Conservation (phyloP, 371 early-diverging fungal genomes). For the Apophysomyces variabilis region DNA sequence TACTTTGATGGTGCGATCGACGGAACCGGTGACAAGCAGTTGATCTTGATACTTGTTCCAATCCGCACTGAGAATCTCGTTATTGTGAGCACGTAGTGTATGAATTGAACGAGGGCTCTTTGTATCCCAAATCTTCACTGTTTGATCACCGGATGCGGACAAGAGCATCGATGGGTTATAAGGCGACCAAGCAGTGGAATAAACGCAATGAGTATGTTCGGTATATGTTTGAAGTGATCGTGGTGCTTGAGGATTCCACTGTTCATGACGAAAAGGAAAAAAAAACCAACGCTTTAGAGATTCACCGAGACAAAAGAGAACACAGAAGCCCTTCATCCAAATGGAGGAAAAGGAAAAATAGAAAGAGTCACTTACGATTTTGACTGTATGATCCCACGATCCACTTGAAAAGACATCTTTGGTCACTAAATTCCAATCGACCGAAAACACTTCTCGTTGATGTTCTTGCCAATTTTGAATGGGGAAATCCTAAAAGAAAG, state of each 20-base stretch:
- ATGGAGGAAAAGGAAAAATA: neutral
- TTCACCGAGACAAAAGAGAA: no score
- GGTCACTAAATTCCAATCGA: slow-evolving; percentile 90
- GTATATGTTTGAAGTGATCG: slow-evolving; percentile 82
- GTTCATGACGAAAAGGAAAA: neutral
- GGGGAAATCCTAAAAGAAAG: slow-evolving; percentile 74
- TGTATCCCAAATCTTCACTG: slow-evolving; percentile 90
- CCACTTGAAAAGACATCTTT: slow-evolving; percentile 88
- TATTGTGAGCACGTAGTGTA: slow-evolving; percentile 85
- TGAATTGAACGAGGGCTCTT: slow-evolving; percentile 66
- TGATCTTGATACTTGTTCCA: slow-evolving; percentile 94
- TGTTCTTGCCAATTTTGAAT: slow-evolving; percentile 94
- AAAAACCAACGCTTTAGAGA: no score
- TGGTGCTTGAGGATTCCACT: slow-evolving; percentile 89
- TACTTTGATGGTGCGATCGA: slow-evolving; percentile 84
- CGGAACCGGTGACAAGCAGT: slow-evolving; percentile 83
- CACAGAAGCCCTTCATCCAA: neutral
- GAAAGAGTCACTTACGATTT: slow-evolving; percentile 68
- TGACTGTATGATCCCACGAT: slow-evolving; percentile 95
- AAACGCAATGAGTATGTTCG: slow-evolving; percentile 90
- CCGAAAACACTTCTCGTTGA: slow-evolving; percentile 88
- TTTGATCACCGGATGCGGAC: slow-evolving; percentile 88
- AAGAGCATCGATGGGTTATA: slow-evolving; percentile 78
- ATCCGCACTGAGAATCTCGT: slow-evolving; percentile 88
- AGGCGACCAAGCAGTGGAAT: slow-evolving; percentile 88